Evolutionary conservation across 352 stramenopile species (phyloP), one percentile per base, ranked within the genome.

Genomic region (Pythium dissimile): DNA sequence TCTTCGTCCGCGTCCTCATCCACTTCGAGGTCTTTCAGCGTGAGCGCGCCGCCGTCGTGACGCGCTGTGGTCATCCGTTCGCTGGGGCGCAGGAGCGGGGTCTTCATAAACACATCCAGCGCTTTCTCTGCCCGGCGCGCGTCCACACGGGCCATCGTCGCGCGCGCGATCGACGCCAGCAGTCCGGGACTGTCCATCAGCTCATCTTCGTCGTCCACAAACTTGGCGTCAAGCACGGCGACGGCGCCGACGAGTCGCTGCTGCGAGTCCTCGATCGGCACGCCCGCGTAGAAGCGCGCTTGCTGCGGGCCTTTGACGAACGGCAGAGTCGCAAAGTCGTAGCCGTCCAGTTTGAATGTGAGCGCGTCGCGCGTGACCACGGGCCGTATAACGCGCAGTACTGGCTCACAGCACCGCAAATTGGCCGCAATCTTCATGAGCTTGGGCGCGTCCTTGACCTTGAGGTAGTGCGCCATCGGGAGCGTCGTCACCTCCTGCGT

Each of bases 271-370:
- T 75, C 54, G 5, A 92, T 67, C 31, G 78, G 80, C 13, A 89
- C 72, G 1, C 81, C 79, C 3, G 76, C 77, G 58, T 93, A 93
- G 57, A 90, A 92, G 18, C 70, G 75, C 12, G 75, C 76, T 30
- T 82, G 73, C 49, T 93, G 84, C 1, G 84, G 80, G 0, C 81
- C 84, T 35, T 78, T 62, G 2, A 93, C 84, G 35, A 93, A 77
- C 27, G 84, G 77, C 0, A 91, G 61, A n/a, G 72, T 61, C 11
- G 65, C 50, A 18, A 89, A 86, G 20, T 84, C 80, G 42, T 74
- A 84, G 27, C 51, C 66, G 11, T 65, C 70, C 20, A 69, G 32
- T 5, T 66, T 45, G 32, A 54, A 57, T 1, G 48, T 44, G 1
- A 67, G 66, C 13, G 73, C 67, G 57, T 92, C 75, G 13, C 74